Evolutionary conservation across 1,284 basidiomycete genomes (phyloP), one percentile per base, ranked within the genome.

Genomic region (Sanghuangporus sanghuang): DNA sequence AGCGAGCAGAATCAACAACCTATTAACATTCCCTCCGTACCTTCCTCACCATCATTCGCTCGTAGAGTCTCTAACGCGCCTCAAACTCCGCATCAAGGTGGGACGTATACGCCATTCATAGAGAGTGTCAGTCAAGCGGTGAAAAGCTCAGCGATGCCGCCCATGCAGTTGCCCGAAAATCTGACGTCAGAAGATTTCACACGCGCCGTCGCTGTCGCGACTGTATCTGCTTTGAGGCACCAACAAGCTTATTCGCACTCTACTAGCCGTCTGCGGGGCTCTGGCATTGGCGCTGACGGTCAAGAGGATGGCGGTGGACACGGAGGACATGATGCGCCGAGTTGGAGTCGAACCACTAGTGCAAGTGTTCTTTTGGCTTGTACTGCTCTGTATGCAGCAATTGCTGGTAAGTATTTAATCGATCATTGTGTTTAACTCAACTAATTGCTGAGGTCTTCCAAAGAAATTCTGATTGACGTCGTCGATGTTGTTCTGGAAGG

Each of bases 401-500:
- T 99, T 71, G 97, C 96, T 64, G 95, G 94, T 95, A 32, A 64
- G 56, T 2, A 11, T 8, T 36, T 2, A 1, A 8, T 11, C 18
- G 53, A 36, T 16, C 11, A 12, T 4, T 35, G 11, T 35, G 12
- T 32, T 14, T 54, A 23, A 27, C 35, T 12, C 11, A 38, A 3
- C 44, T n/a, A n/a, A 46, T 9, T 18, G 7, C 11, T 40, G 42
- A 36, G 16, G n/a, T 27, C 50, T 40, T 52, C 48, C 60, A 21
- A 72, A 93, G 96, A 99, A 74, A 84, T 99, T 57, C 82, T 99
- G 27, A 89, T 99, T 42, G 92, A 96, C 66, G 95, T 98, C 6
- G 96, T 99, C 9, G 97, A 99, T 71, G 93, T 96, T 35, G 89
- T 99, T 1, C 80, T 99, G 23, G 80, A 94, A 67, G 95, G 89